phyloP scores from a whole-genome alignment of 306 rosid species.

The Pterocarpus santalinus region DNA sequence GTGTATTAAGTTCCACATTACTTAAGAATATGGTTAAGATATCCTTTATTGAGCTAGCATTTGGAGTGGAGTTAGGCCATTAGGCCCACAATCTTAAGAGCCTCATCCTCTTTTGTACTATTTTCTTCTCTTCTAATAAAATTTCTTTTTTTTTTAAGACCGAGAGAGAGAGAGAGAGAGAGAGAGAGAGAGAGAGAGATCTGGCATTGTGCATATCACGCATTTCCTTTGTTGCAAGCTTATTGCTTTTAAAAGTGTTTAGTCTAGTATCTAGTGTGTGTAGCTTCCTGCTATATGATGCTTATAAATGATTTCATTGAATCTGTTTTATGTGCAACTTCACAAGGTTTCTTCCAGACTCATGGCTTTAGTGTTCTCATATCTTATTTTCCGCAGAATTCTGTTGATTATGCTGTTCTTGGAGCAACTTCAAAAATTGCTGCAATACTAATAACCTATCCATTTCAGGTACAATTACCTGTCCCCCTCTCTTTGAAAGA shows the following conservation, averaged over 20 bases:
- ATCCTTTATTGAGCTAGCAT: too few relatives aligned
- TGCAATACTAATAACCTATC: conserved; percentile 87
- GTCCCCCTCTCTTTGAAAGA: conserved; percentile 30
- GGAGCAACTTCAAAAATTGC: conserved; percentile 68
- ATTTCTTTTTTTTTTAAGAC: too few relatives aligned
- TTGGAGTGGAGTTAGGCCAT: too few relatives aligned
- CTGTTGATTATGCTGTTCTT: conserved; percentile 83
- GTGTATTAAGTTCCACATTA: too few relatives aligned
- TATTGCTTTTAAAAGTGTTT: background rate
- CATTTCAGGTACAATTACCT: conserved; percentile 74
- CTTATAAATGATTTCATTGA: conserved; percentile 26
- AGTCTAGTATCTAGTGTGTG: background rate
- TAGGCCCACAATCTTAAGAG: too few relatives aligned
- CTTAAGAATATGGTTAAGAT: too few relatives aligned
- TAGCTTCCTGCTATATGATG: conserved; percentile 26
- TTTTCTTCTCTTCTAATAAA: too few relatives aligned
- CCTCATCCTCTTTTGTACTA: too few relatives aligned
- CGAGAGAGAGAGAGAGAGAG: too few relatives aligned
- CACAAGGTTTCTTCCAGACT: conserved; percentile 23
- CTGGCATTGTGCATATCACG: background rate
- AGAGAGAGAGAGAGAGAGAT: conserved; percentile 13
- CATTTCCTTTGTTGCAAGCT: conserved; percentile 35
- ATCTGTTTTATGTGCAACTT: conserved; percentile 8
- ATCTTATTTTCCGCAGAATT: conserved; percentile 65
- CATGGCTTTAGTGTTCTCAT: background rate